These are phyloP conservation scores for Pisolithus tinctorius DNA, from an alignment of 768 basidiomycete species.

Conservation along the genomic window DNA sequence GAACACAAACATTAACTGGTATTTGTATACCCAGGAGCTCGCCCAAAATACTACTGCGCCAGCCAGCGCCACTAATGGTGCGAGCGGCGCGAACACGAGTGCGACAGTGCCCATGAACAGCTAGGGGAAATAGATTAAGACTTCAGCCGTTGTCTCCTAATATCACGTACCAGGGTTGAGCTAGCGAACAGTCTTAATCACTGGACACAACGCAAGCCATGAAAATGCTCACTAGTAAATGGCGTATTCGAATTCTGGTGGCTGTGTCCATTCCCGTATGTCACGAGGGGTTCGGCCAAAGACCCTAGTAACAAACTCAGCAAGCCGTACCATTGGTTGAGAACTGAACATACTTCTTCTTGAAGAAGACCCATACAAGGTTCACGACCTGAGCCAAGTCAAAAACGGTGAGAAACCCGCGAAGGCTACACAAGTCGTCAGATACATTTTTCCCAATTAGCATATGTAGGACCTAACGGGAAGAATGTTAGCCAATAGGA, in stretches of 20 bases:
- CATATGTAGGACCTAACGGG: slow-evolving; percentile 50
- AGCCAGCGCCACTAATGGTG: slow-evolving; percentile 81
- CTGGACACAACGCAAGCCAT: slow-evolving; percentile 1
- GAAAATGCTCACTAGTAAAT: slow-evolving; percentile 63
- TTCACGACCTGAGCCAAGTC: slow-evolving; percentile 96
- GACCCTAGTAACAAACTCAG: slow-evolving; percentile 34
- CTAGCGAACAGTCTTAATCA: slow-evolving; percentile 18
- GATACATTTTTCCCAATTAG: slow-evolving; percentile 1
- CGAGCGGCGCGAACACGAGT: slow-evolving; percentile 89
- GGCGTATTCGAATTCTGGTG: slow-evolving; percentile 83
- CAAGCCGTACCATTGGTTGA: slow-evolving; percentile 1
- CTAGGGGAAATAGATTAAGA: slow-evolving; percentile 27
- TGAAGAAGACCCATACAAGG: slow-evolving; percentile 77
- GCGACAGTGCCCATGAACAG: slow-evolving; percentile 92
- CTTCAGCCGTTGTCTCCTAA: not conserved
- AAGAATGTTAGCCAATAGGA: slow-evolving; percentile 94
- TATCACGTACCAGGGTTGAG: slow-evolving; percentile 47
- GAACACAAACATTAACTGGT: slow-evolving; percentile 93
- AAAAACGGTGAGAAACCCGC: slow-evolving; percentile 91
- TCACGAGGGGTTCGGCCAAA: slow-evolving; percentile 89
- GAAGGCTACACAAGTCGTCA: slow-evolving; percentile 45
- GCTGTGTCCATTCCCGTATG: slow-evolving; percentile 85
- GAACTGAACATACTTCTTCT: slow-evolving; percentile 52
- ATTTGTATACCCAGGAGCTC: slow-evolving; percentile 87
- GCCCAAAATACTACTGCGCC: slow-evolving; percentile 85